Base-by-base conservation (phyloP, 331 rosid genomes). In the Cydonia oblonga region DNA sequence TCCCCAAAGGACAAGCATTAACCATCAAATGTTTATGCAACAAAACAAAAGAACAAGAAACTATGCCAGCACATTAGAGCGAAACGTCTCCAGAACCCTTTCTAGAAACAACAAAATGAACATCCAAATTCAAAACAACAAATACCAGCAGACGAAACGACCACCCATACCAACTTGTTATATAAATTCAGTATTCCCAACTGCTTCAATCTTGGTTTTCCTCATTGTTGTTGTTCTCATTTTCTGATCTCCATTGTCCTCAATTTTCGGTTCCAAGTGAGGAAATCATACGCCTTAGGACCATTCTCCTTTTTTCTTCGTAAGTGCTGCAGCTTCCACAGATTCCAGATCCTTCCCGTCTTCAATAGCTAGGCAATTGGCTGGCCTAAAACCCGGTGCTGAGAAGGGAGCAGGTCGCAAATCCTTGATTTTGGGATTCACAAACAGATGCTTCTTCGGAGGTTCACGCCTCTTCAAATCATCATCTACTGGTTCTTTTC, bases 271-370 rank as follows among this genome's bases (percentile, higher is more conserved):
- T 32, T 33, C 40, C 40, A 33, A 33, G 10, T 33, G 11, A 33
- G 3, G 0, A 33, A 8, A 10, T 33, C 0, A 3, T 33, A 33
- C 1, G 1, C 1, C 11, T 0, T 1, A 33, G 0, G 11, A 33
- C 40, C 35, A 10, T 8, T 33, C 40, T 33, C 40, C 11, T 33
- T 33, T 33, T 33, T 33, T 33, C 40, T 8, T 33, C 3, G 0
- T 33, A 0, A 33, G 40, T 33, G 40, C 0, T 33, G 11, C 11
- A 8, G 3, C 40, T 7, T 8, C 40, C 40, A 33, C 11, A 8
- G 11, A 33, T 33, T 33, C 40, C 3, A 0, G 0, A 3, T 0
- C 40, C 40, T 8, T 33, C 11, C 11, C 0, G 0, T 33, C 40
- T 33, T 33, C 3, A 33, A 33, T 33, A 33, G 11, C 11, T 33